Percentiles rank a stretch among this genome's conserved stretches.
phyloP scores from a whole-genome alignment of 495 filamentous ascomycete genomes.

The Tuber melanosporum region DNA sequence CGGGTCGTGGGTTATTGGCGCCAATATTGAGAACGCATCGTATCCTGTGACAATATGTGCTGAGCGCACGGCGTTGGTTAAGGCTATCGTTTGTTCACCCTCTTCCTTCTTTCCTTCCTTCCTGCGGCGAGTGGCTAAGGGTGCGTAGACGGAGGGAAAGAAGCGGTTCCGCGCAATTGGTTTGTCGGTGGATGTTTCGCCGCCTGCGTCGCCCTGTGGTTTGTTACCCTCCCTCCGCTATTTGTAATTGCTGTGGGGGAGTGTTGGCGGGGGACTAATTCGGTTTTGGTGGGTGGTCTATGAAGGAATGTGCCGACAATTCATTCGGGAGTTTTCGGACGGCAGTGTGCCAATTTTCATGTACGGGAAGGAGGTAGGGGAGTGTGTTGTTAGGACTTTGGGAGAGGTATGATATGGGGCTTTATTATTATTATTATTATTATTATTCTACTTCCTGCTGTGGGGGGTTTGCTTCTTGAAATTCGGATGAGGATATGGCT shows the following conservation, averaged over 20 bases:
- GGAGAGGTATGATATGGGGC: slow-evolving; percentile 54
- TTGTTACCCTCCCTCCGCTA: slow-evolving; percentile 45
- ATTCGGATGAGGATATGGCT: neutral
- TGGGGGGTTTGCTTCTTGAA: neutral
- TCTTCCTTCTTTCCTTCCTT: slow-evolving; percentile 7
- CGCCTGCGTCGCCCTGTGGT: slow-evolving; percentile 66
- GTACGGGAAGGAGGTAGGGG: slow-evolving; percentile 65
- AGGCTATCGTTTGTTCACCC: slow-evolving; percentile 57
- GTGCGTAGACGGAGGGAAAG: slow-evolving; percentile 53
- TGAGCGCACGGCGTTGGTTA: slow-evolving; percentile 78
- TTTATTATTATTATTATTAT: neutral
- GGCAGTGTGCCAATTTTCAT: slow-evolving; percentile 73
- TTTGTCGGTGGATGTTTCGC: slow-evolving; percentile 71
- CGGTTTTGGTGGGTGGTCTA: neutral
- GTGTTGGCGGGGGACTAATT: slow-evolving; percentile 3
- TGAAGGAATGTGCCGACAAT: slow-evolving; percentile 50
- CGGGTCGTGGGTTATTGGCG: slow-evolving; percentile 61
- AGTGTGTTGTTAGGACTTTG: slow-evolving; percentile 64
- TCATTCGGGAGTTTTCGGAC: slow-evolving; percentile 70
- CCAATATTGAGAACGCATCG: slow-evolving; percentile 88
- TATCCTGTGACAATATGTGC: slow-evolving; percentile 92
- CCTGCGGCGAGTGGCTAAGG: neutral
- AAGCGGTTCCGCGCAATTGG: slow-evolving; percentile 71
- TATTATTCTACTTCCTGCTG: neutral
- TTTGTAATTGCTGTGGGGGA: neutral